A percentile compares a stretch with the other conserved stretches of the same genome.
phyloP scores from a whole-genome alignment of 164 flowering plant species.

The Chimonanthus salicifolius region DNA sequence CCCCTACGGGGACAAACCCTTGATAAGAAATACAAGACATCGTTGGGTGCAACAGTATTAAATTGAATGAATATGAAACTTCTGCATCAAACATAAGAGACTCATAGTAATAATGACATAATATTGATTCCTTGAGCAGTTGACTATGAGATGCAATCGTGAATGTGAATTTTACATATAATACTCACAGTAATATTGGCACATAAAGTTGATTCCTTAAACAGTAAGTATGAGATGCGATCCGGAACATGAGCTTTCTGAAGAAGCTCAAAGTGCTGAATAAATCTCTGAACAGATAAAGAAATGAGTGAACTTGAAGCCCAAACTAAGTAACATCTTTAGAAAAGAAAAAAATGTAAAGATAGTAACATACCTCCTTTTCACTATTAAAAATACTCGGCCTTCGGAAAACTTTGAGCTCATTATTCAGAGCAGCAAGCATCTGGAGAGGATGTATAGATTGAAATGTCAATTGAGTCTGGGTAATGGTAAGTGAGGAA shows the following conservation, averaged over 20 bases:
- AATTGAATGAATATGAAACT: too few species aligned
- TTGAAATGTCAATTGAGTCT: too few species aligned
- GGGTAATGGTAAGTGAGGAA: background rate
- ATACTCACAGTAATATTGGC: slow-evolving; percentile 63
- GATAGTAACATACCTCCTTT: slow-evolving; percentile 57
- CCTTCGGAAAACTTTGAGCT: slow-evolving; percentile 32
- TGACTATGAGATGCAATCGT: too few species aligned
- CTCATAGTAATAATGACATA: too few species aligned
- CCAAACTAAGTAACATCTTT: background rate
- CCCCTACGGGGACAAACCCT: too few species aligned
- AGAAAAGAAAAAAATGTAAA: background rate
- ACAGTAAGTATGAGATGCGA: slow-evolving; percentile 50
- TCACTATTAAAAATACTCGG: slow-evolving; percentile 65
- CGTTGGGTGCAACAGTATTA: too few species aligned
- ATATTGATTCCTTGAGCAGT: too few species aligned
- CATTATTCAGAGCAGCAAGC: slow-evolving; percentile 91
- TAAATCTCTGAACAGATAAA: slow-evolving; percentile 54
- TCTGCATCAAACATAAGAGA: background rate
- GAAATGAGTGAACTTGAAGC: background rate
- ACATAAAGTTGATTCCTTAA: slow-evolving; percentile 49
- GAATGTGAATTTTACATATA: background rate
- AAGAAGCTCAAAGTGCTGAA: slow-evolving; percentile 92
- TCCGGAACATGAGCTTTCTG: slow-evolving; percentile 84
- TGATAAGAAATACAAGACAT: too few species aligned
- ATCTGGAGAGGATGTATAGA: slow-evolving; percentile 35